These are phyloP conservation scores for Cercospora sp. DNA, from an alignment of 2,329 filamentous ascomycete genomes.

Conservation along the genomic window DNA sequence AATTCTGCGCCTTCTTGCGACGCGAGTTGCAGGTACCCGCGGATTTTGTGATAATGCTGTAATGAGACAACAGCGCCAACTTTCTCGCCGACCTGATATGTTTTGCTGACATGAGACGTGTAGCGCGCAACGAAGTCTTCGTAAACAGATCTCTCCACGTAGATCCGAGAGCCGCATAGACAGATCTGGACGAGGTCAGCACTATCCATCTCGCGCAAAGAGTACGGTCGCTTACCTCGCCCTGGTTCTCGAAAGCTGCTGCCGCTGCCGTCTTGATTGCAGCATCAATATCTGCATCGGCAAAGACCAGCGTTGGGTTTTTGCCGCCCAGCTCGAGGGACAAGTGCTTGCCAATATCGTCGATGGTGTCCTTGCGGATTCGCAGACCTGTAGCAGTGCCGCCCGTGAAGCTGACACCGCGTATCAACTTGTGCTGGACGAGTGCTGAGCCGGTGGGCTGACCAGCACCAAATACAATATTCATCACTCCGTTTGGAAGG, in stretches of 20 bases:
- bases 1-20: conserved; percentile 16
- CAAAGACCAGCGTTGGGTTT: conserved; percentile 46
- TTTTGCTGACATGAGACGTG: conserved; percentile 8
- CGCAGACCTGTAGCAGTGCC: conserved; percentile 47
- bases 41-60: conserved; percentile 17
- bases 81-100: neutral
- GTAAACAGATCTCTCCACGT: conserved; percentile 17
- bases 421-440: conserved; percentile 53
- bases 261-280: conserved; percentile 17
- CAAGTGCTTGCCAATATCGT: conserved; percentile 47
- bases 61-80: conserved; percentile 18
- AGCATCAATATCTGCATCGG: conserved; percentile 49
- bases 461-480: conserved; percentile 42
- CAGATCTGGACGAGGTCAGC: conserved; percentile 10
- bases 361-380: conserved; percentile 43
- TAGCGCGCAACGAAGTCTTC: conserved; percentile 11
- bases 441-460: conserved; percentile 40
- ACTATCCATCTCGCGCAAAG: neutral
- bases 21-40: conserved; percentile 15
- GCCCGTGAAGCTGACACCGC: conserved; percentile 51
- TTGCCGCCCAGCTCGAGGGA: conserved; percentile 55
- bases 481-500: conserved; percentile 48
- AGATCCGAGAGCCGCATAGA: conserved; percentile 19
- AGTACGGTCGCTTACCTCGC: conserved; percentile 5
- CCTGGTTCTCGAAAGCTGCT: conserved; percentile 22